A percentile compares a stretch with the other conserved stretches of the same genome.
phyloP scores from a whole-genome alignment of 1,284 basidiomycete genomes.

The Ustilago sp. region DNA sequence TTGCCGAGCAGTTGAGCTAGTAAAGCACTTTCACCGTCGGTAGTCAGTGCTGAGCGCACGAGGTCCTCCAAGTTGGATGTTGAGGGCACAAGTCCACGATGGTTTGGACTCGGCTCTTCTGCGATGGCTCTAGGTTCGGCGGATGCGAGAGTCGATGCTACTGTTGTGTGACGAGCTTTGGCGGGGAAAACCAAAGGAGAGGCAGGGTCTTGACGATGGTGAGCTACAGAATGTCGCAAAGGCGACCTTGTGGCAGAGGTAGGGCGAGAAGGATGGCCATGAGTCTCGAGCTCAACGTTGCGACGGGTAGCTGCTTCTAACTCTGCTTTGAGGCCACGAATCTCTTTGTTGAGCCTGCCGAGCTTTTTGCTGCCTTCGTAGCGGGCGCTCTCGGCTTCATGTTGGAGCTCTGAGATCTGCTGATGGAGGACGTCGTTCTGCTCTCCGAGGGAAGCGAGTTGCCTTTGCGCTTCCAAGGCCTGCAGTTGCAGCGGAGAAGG shows the following conservation, averaged over 20 bases:
- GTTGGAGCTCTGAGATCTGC: conserved; percentile 60
- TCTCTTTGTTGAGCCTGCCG: conserved; percentile 55
- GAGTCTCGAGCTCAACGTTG: conserved; percentile 57
- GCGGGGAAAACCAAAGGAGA: conserved; percentile 10
- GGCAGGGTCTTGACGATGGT: background rate
- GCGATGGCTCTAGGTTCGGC: no score
- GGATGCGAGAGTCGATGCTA: background rate
- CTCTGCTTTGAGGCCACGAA: conserved; percentile 59
- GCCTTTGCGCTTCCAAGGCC: conserved; percentile 50
- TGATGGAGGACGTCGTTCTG: conserved; percentile 60
- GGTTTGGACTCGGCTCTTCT: conserved; percentile 9
- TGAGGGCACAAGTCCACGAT: conserved; percentile 20
- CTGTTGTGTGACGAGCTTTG: background rate
- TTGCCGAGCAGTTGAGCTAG: conserved; percentile 59
- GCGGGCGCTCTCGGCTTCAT: conserved; percentile 56
- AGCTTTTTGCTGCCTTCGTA: conserved; percentile 52
- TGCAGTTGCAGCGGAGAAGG: conserved; percentile 38
- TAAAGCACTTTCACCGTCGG: conserved; percentile 48
- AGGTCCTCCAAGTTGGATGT: conserved; percentile 44
- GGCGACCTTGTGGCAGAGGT: conserved; percentile 15
- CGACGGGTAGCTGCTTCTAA: conserved; percentile 55
- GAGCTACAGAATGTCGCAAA: background rate
- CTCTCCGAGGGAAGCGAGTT: conserved; percentile 54
- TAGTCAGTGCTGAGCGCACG: conserved; percentile 19
- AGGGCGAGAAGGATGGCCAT: background rate